Base-by-base conservation (phyloP, 257 asterid species). In the Gentiana straminea region DNA sequence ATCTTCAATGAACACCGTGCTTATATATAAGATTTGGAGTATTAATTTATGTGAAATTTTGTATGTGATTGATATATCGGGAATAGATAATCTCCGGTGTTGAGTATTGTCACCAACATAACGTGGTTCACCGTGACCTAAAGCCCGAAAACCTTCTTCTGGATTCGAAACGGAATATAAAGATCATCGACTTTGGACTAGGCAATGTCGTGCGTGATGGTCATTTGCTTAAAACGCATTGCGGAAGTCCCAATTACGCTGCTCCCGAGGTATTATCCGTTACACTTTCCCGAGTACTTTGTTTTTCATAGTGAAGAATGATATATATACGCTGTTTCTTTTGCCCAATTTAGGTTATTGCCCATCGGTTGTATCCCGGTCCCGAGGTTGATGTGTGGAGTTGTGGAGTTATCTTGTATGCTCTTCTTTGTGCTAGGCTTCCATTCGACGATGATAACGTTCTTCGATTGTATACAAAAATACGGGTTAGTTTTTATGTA, bases 371-470 rank as follows among this genome's bases (percentile, higher is more conserved):
- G n/a, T 84, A 84, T 59, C 81, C 89, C n/a, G 94, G 94, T 43
- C 94, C 94, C 4, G 94, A 84, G 71, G 81, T 77, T 34, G 94
- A 84, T 64, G 84, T 84, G 51, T 84, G 94, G 94, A 84, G 89
- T 60, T 76, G 89, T 63, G 94, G 94, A 36, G 74, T 84, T 32
- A 81, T 84, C 73, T 73, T 84, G 33, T 84, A 84, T n/a, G 79
- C 89, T 41, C 86, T 84, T 59, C 72, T 81, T 0, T 84, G 86
- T 54, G 89, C 83, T 47, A 70, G 84, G 49, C 89, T 84, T 59
- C 94, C 94, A 24, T 84, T 84, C 35, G 89, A 81, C 33, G 94
- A 79, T 51, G 83, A 73, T 47, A 84, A 64, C 58, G 36, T 81
- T 36, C 69, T 86, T 1, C 67, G 61, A 52, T 60, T 81, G 6